phyloP scores from a whole-genome alignment of 306 rosid species.

The Alnus glutinosa region DNA sequence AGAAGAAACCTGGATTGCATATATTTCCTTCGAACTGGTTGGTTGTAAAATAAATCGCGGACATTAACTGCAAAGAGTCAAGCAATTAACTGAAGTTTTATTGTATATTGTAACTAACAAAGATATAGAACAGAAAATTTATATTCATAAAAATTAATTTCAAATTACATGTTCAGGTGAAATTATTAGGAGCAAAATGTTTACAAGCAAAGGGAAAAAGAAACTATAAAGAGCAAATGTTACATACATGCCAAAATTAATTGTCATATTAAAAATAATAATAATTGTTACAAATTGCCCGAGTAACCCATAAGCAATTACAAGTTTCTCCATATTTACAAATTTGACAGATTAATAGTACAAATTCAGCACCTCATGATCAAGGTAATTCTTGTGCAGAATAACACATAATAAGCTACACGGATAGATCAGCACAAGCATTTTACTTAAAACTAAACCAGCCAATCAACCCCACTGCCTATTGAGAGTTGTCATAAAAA shows the following conservation, averaged over 20 bases:
- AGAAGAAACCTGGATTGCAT: slow-evolving; percentile 76
- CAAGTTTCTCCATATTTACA: neutral
- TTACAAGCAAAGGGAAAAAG: slow-evolving; percentile 9
- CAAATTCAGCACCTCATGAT: neutral
- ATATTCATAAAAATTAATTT: slow-evolving; percentile 21
- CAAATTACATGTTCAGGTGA: slow-evolving; percentile 9
- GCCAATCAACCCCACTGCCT: neutral
- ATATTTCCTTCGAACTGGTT: slow-evolving; percentile 89
- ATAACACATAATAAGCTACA: neutral
- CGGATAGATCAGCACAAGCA: neutral
- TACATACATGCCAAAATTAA: no score
- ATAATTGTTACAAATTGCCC: neutral
- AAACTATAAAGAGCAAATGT: slow-evolving; percentile 10
- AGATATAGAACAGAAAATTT: slow-evolving; percentile 8
- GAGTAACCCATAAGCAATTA: neutral
- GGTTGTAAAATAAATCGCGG: slow-evolving; percentile 92
- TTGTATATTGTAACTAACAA: slow-evolving; percentile 1
- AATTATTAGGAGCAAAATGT: slow-evolving; percentile 14
- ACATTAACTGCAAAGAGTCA: slow-evolving; percentile 61
- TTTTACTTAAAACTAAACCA: neutral
- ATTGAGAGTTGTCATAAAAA: neutral
- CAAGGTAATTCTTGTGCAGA: neutral
- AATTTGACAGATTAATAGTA: neutral
- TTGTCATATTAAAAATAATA: no score
- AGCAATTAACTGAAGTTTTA: slow-evolving; percentile 23